Evolutionary conservation across 257 asterid genomes (phyloP), one percentile per base, ranked within the genome.

Genomic region (Eucommia ulmoides): DNA sequence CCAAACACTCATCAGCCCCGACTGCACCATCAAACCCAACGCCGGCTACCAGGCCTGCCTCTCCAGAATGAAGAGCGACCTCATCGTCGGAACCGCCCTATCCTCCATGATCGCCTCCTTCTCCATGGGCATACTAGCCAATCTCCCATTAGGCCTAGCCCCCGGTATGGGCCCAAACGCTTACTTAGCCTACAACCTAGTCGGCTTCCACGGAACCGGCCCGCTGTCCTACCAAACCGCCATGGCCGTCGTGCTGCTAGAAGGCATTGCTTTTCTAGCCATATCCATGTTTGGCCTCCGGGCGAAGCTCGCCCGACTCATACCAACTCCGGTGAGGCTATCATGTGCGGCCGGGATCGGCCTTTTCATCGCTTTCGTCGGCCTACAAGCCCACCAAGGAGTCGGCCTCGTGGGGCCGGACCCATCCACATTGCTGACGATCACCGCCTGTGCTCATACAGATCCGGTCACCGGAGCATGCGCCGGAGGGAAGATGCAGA

Each of bases 131-230:
- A 24, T 83, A 2, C 50, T 83, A 1, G 94, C 93, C 1, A 78
- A 83, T 51, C 75, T 83, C 35, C 94, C 94, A 0, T 22, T 83
- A 48, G 93, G 83, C 55, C 60, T 83, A 22, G 94, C 88, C 24
- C 94, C 94, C 0, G 93, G 94, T 0, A 80, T 80, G 93, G 93
- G 94, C 10, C 79, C 85, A 2, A 80, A 80, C 45, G 85, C 88
- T 29, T 83, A 73, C 53, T 18, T 80, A 24, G 93, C 88, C 41
- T 83, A 78, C 58, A 71, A 78, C 26, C 41, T 83, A 50, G 93
- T 83, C 57, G 94, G 94, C 54, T 83, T 80, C 59, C 94, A 80
- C 45, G 94, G 93, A 15, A 62, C 80, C 0, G 88, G 93, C 6
- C 11, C 54, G 9, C 65, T 83, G 23, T 69, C 93, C 0, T 83